Base-by-base conservation (phyloP, 2,329 filamentous ascomycete genomes). In the Decorospora gaudefroyi region DNA sequence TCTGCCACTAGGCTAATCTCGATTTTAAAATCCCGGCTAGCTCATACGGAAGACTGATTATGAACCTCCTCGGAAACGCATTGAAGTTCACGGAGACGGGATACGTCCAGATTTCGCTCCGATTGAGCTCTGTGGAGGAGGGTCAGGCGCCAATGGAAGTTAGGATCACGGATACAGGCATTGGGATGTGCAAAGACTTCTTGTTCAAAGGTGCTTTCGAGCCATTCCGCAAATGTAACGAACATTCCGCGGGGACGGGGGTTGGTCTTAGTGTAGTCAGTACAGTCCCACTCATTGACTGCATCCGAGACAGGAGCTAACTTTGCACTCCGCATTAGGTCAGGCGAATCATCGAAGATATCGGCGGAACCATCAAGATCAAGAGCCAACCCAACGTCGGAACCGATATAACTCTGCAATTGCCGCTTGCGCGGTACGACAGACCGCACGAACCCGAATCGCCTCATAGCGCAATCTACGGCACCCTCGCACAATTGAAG, bases 1-100 rank as follows among this genome's bases (percentile, higher is more conserved):
- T n/a, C n/a, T n/a, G n/a, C n/a, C n/a, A n/a, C n/a, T n/a, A 32
- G 29, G 23, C 46, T 5, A 48, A 52, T 12, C 78, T 76, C 72
- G 52, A 57, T 6, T 74, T 75, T 10, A 54, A 32, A 4, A 23
- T 64, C 9, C 69, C 78, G 0, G 43, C 51, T 2, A 62, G 64
- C 1, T 51, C 58, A 6, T 65, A 55, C 50, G 55, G 53, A 26
- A 33, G 65, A 23, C 56, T 67, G 17, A 42, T 68, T 2, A 64
- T 66, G 59, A 50, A 68, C 28, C 34, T 67, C 3, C 50, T 67
- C 12, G 62, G 62, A 3, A 68, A 68, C 32, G 55, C 65, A 1
- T 19, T 68, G 15, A 68, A 68, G 23, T 68, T 61, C 28, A 67
- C 65, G 0, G 36, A 60, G 5, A 42, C 49, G 4, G 65, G 64